A percentile compares a stretch with the other conserved stretches of the same genome.
These are phyloP conservation scores for Aspergillus baeticus DNA, from an alignment of 495 filamentous ascomycete species.

Conservation along the genomic window DNA sequence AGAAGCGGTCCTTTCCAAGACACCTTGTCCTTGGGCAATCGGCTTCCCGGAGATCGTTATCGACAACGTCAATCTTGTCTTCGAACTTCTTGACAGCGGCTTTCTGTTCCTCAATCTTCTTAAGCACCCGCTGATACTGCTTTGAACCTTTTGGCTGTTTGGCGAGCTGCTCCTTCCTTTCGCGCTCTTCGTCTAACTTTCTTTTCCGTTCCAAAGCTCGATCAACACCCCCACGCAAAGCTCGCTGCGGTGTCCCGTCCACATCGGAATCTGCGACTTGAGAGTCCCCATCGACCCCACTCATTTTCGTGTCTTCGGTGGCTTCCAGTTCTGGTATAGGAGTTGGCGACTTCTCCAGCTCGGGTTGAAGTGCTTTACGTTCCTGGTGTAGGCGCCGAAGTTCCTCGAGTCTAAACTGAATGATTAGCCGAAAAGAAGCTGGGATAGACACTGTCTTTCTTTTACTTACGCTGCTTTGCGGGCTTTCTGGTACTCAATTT, in stretches of 20 bases:
- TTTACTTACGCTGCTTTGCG: constrained; percentile 77
- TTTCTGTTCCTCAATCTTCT: constrained; percentile 84
- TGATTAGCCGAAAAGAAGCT: constrained; percentile 15
- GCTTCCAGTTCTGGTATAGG: constrained; percentile 60
- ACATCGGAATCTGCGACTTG: constrained; percentile 58
- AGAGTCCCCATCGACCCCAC: constrained; percentile 60
- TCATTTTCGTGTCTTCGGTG: constrained; percentile 63
- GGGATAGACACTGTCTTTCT: too few relatives aligned
- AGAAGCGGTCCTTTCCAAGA: constrained; percentile 91
- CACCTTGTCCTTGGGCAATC: constrained; percentile 87
- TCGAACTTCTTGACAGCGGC: constrained; percentile 75
- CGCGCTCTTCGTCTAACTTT: constrained; percentile 80
- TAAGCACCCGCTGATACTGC: constrained; percentile 80
- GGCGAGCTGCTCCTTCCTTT: constrained; percentile 74
- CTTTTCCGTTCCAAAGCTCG: constrained; percentile 76
- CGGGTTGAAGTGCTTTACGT: constrained; percentile 79
- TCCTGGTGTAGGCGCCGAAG: constrained; percentile 81
- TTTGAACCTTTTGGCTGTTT: constrained; percentile 84
- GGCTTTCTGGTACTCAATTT: constrained; percentile 84
- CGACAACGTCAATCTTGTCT: constrained; percentile 75
- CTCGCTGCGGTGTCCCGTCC: constrained; percentile 62
- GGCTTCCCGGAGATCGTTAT: constrained; percentile 89
- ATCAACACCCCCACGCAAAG: constrained; percentile 73
- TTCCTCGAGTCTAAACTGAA: constrained; percentile 67
- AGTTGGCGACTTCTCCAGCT: constrained; percentile 56